Percentiles rank a stretch among this genome's conserved stretches.
phyloP scores from a whole-genome alignment of 495 filamentous ascomycete species.

The Choiromyces venosus region DNA sequence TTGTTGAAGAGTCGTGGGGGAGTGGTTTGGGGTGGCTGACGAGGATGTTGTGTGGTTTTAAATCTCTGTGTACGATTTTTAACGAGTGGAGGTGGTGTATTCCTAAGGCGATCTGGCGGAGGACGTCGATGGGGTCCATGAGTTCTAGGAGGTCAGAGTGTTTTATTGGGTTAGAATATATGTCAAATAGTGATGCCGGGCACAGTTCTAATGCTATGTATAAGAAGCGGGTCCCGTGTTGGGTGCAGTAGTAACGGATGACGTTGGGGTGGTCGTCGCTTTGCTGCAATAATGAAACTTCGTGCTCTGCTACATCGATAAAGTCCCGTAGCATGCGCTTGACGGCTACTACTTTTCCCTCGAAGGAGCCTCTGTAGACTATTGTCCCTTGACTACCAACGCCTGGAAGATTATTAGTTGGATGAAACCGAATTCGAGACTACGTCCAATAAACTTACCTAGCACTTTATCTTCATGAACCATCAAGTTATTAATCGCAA shows the following conservation, averaged over 20 bases:
- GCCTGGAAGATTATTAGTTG: constrained; percentile 30
- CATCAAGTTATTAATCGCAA: constrained; percentile 51
- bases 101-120: constrained; percentile 81
- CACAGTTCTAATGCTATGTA: constrained; percentile 98
- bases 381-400: constrained; percentile 77
- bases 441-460: constrained; percentile 48
- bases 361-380: constrained; percentile 77
- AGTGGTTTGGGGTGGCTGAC: constrained; percentile 54
- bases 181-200: constrained; percentile 83
- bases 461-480: constrained; percentile 69
- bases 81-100: constrained; percentile 83
- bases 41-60: constrained; percentile 96
- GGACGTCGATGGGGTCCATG: constrained; percentile 57
- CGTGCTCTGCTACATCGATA: constrained; percentile 90
- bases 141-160: constrained; percentile 54
- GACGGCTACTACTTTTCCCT: constrained; percentile 87
- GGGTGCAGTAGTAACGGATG: constrained; percentile 90
- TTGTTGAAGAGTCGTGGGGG: constrained; percentile 47
- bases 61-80: constrained; percentile 91
- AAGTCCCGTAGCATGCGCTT: constrained; percentile 95
- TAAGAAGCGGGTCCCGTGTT: constrained; percentile 79
- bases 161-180: constrained; percentile 64
- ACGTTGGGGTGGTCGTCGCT: constrained; percentile 96
- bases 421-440: neutral
- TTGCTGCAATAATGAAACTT: constrained; percentile 80